Conservation (phyloP, 495 filamentous ascomycete genomes). For the Aspergillus baeticus region DNA sequence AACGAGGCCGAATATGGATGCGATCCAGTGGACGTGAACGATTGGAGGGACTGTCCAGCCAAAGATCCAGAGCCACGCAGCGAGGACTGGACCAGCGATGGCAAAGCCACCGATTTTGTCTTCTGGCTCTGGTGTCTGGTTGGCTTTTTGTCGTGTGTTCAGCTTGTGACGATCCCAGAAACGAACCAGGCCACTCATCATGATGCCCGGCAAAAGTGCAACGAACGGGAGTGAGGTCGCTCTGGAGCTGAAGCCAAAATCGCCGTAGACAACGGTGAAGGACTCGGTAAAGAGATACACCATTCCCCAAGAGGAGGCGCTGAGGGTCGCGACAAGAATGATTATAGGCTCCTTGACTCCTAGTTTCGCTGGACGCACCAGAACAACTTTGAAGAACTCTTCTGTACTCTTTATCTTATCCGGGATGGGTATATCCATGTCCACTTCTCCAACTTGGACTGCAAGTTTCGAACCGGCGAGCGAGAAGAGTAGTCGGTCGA, state of each 20-base stretch:
- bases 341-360: conserved; percentile 49
- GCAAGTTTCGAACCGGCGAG: not conserved
- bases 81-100: conserved; percentile 38
- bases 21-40: conserved; percentile 32
- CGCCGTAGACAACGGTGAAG: conserved; percentile 32
- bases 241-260: conserved; percentile 28
- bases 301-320: conserved; percentile 41
- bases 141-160: conserved; percentile 12
- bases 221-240: conserved; percentile 40
- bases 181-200: conserved; percentile 30
- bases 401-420: not conserved
- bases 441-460: not conserved
- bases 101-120: conserved; percentile 44
- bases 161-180: conserved; percentile 29
- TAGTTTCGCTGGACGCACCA: conserved; percentile 39
- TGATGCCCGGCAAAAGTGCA: conserved; percentile 32
- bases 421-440: not conserved
- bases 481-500: conserved; percentile 38
- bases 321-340: conserved; percentile 37
- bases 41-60: conserved; percentile 44
- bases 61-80: conserved; percentile 42
- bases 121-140: conserved; percentile 27
- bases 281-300: conserved; percentile 53
- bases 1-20: conserved; percentile 30
- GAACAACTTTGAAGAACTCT: not conserved